These are phyloP conservation scores for Lantana camara DNA, from an alignment of 257 asterid species.

Conservation along the genomic window DNA sequence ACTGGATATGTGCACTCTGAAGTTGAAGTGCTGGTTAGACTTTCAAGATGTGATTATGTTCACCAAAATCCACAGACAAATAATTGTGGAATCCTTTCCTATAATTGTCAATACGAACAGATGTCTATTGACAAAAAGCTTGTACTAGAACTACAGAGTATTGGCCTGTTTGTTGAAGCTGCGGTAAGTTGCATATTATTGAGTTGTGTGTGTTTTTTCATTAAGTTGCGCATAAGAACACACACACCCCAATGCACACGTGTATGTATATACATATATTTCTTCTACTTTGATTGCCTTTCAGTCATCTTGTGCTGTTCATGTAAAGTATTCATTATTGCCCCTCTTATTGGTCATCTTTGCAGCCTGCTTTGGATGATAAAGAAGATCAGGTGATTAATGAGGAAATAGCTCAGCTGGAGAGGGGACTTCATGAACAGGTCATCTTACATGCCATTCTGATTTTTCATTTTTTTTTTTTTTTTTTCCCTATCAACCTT, in stretches of 20 bases:
- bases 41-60: constrained; percentile 54
- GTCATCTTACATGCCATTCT: constrained; percentile 39
- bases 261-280: constrained; percentile 1
- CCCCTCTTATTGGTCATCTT: constrained; percentile 23
- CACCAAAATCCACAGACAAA: constrained; percentile 45
- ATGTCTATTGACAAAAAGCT: constrained; percentile 73
- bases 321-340: not conserved
- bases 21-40: constrained; percentile 64
- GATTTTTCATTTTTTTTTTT: no score
- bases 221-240: no score
- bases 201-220: constrained; percentile 11
- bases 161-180: constrained; percentile 72
- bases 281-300: not conserved
- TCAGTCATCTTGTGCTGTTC: not conserved
- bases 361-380: constrained; percentile 87
- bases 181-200: constrained; percentile 66
- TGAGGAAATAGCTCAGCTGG: constrained; percentile 70
- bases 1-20: constrained; percentile 60
- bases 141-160: constrained; percentile 74
- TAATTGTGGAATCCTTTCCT: constrained; percentile 42
- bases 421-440: constrained; percentile 67
- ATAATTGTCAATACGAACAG: constrained; percentile 69
- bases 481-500: no score
- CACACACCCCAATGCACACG: no score
- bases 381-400: constrained; percentile 71